These are phyloP conservation scores for Xylaria hypoxylon DNA, from an alignment of 2,329 filamentous ascomycete genomes.

Conservation along the genomic window DNA sequence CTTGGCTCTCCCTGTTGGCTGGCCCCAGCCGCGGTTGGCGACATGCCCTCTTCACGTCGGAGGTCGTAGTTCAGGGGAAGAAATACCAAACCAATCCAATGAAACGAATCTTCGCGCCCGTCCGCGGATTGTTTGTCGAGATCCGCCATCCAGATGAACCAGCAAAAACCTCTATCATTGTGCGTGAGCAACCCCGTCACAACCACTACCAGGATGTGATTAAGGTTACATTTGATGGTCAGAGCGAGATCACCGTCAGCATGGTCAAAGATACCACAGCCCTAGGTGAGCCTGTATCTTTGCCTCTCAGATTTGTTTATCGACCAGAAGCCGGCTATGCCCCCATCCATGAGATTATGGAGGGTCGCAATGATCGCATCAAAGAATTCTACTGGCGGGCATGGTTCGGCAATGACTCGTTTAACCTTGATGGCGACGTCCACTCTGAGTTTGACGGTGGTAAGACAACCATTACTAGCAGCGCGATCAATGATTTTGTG, in stretches of 20 bases:
- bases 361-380: slow-evolving; percentile 94
- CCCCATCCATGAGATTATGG: slow-evolving; percentile 97
- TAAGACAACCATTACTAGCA: slow-evolving; percentile 84
- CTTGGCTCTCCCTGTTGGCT: slow-evolving; percentile 89
- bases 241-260: slow-evolving; percentile 86
- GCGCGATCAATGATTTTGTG: slow-evolving; percentile 98
- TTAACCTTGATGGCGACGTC: slow-evolving; percentile 86
- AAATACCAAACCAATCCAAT: slow-evolving; percentile 98
- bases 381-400: slow-evolving; percentile 99
- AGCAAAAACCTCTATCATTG: slow-evolving; percentile 82
- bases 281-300: slow-evolving; percentile 80
- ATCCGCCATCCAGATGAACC: slow-evolving; percentile 85
- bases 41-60: slow-evolving; percentile 91
- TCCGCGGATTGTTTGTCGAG: slow-evolving; percentile 89
- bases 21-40: slow-evolving; percentile 91
- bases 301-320: slow-evolving; percentile 91
- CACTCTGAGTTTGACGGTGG: slow-evolving; percentile 93
- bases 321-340: slow-evolving; percentile 96
- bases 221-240: slow-evolving; percentile 79
- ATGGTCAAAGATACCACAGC: slow-evolving; percentile 95
- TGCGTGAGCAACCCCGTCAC: slow-evolving; percentile 87
- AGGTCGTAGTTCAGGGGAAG: slow-evolving; percentile 93
- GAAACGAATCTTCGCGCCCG: slow-evolving; percentile 88
- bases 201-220: slow-evolving; percentile 91
- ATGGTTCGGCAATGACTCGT: slow-evolving; percentile 90